Evolutionary conservation across 2,329 filamentous ascomycete species (phyloP), one percentile per base, ranked within the genome.

Genomic region (Erysiphe pulchra): DNA sequence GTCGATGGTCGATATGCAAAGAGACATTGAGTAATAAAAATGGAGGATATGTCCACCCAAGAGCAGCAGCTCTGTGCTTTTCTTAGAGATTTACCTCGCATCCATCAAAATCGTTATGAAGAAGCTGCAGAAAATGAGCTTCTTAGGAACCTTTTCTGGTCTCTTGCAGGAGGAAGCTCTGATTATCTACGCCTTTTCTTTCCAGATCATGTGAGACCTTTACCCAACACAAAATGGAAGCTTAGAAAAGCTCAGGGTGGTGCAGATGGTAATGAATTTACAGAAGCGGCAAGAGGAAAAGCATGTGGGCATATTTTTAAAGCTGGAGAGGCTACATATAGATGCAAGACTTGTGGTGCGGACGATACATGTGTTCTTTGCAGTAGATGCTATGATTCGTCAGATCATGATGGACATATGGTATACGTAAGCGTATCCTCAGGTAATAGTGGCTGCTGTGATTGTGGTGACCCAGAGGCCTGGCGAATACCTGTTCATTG

Each of bases 241-340:
- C 67, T 98, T 36, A 73, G 80, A 49, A 77, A 83, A 54, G 86
- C 86, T 14, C 92, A 98, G 59, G 87, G 86, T 16, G 83, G 83
- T n/a, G 70, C 84, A 47, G 85, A 93, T 57, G 87, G 90, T 11
- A 84, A 87, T 31, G 92, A 98, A 60, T 98, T 95, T 59, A 90
- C 84, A 17, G 80, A 87, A 53, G 80, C 81, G 7, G 90, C 90
- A 13, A 75, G 84, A 53, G 90, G 92, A 46, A 92, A 92, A 62
- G 78, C 85, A 42, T 98, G 90, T 60, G 92, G 90, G 4, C 92
- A 98, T 65, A 95, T 98, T 50, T 93, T 98, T 69, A 87, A 87
- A 62, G 71, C 74, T 13, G 90, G 87, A 44, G 90, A 98, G 65
- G 86, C 85, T 47, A 87, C 84, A 48, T 98, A 95, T 60, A 73